Percentiles rank a stretch among this genome's conserved stretches.
phyloP scores from a whole-genome alignment of 2,329 filamentous ascomycete species.

The Penicillium palitans region DNA sequence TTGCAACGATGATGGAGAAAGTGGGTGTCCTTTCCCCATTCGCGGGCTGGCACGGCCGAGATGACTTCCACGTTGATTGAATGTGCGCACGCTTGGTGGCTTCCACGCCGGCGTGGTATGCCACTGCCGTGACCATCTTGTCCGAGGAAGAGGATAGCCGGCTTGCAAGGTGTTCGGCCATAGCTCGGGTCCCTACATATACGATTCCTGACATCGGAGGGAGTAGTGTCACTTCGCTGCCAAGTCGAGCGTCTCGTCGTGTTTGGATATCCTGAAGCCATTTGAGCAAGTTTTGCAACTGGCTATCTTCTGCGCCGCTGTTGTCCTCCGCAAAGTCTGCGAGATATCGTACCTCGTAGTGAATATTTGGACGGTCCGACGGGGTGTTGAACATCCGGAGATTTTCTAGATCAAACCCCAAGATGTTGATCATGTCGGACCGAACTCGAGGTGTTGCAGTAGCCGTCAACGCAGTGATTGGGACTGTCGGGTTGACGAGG shows the following conservation, averaged over 20 bases:
- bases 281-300: conserved; percentile 72
- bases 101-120: conserved; percentile 63
- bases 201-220: conserved; percentile 49
- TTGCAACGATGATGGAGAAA: conserved; percentile 91
- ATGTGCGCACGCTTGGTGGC: conserved; percentile 67
- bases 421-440: conserved; percentile 74
- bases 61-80: conserved; percentile 44
- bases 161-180: conserved; percentile 43
- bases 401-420: conserved; percentile 65
- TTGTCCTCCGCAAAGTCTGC: conserved; percentile 33
- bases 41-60: conserved; percentile 11
- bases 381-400: conserved; percentile 79
- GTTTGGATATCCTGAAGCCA: conserved; percentile 76
- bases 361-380: conserved; percentile 79
- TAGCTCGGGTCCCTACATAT: conserved; percentile 46
- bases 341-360: conserved; percentile 78
- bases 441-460: conserved; percentile 82
- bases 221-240: conserved; percentile 21
- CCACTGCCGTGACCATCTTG: conserved; percentile 43
- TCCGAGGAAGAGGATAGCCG: conserved; percentile 31
- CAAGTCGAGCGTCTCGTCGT: conserved; percentile 61
- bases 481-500: conserved; percentile 70
- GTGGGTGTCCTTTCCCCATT: conserved; percentile 50
- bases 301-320: conserved; percentile 54
- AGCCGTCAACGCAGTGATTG: conserved; percentile 89